phyloP scores from a whole-genome alignment of 768 basidiomycete genomes.

The Sistotremastrum niveocremeum region DNA sequence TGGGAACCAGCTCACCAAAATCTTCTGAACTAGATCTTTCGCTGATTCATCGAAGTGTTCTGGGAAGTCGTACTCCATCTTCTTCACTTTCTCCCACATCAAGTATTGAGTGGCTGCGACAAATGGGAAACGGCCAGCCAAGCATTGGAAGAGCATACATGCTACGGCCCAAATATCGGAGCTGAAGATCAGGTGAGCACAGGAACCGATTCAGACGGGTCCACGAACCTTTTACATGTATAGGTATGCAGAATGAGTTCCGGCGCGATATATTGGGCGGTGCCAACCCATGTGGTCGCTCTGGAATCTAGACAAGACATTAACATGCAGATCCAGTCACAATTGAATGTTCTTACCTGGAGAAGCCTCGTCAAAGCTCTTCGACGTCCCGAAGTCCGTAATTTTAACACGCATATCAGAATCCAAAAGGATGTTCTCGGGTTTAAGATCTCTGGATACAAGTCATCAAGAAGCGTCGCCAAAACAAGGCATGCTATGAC shows the following conservation, averaged over 20 bases:
- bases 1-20: conserved; percentile 43
- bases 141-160: conserved; percentile 88
- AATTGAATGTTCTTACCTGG: neutral
- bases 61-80: conserved; percentile 76
- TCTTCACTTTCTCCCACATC: conserved; percentile 89
- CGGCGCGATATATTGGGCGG: conserved; percentile 81
- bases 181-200: conserved; percentile 24
- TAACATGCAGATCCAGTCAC: conserved; percentile 16
- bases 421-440: conserved; percentile 86
- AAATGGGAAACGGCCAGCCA: conserved; percentile 86
- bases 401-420: conserved; percentile 77
- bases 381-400: conserved; percentile 95
- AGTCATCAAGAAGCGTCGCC: neutral
- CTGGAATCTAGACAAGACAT: conserved; percentile 28
- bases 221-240: conserved; percentile 57
- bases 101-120: conserved; percentile 84
- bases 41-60: conserved; percentile 74
- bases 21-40: conserved; percentile 59
- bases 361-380: conserved; percentile 40
- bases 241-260: conserved; percentile 66
- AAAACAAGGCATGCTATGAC: conserved; percentile 3
- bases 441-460: conserved; percentile 53
- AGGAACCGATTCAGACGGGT: neutral
- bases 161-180: conserved; percentile 95
- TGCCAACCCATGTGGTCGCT: conserved; percentile 73